Evolutionary conservation across 2,329 filamentous ascomycete genomes (phyloP), one percentile per base, ranked within the genome.

Genomic region (Aphanoascus verrucosus): DNA sequence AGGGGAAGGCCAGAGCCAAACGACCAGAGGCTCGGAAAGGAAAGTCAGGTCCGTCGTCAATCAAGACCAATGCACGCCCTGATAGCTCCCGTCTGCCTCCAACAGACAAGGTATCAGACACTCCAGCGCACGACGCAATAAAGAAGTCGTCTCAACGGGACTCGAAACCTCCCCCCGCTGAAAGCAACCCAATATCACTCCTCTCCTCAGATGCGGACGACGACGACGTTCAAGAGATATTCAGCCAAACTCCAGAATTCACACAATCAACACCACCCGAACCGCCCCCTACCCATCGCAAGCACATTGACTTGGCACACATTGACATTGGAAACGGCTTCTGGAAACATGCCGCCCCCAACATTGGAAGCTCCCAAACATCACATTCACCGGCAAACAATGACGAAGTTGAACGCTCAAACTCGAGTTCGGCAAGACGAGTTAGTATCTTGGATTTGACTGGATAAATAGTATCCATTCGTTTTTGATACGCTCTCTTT

Each of bases 391-490:
- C n/a, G 23, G 5, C 35, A 17, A 43, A 35, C 11, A 3, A 41
- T 7, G 4, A 11, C 12, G 46, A 45, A n/a, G n/a, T n/a, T 40
- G 19, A 50, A 17, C 14, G 17, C n/a, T 19, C 38, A 32, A 19
- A 19, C 32, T 31, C 15, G 8, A 38, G 19, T 14, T 45, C 35
- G 17, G 1, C 41, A 49, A 14, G 32, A 15, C 46, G 46, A 1
- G 40, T 54, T n/a, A 54, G 46, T 43, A 35, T 54, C n/a, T 19
- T 56, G 40, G 55, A 56, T 41, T 32, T 56, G 12, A 56, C 55
- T 6, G 49, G 32, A 50, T 31, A 5, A 7, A 50, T 31, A 5
- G 5, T 19, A 49, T 14, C 14, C 23, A 8, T 15, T 31, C 23
- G 14, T 32, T 35, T 47, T 17, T 11, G 1, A 3, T 15, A 23